These are phyloP conservation scores for Pichia eremophila DNA, from an alignment of 805 yeast genomes.

Conservation along the genomic window DNA sequence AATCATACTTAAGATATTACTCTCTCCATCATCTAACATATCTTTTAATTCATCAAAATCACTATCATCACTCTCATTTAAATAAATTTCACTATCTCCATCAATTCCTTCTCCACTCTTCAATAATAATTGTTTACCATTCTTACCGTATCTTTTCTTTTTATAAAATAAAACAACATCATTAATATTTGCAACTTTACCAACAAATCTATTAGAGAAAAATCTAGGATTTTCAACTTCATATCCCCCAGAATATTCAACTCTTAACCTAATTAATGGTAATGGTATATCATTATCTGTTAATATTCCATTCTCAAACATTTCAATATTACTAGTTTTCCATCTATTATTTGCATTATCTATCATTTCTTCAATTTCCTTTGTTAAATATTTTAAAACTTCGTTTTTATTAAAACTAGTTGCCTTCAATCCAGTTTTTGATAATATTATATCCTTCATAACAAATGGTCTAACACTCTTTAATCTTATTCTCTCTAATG, in stretches of 20 bases:
- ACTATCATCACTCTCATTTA: constrained; percentile 12
- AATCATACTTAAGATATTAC: constrained; percentile 41
- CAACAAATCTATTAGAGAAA: constrained; percentile 84
- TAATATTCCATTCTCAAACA: constrained; percentile 19
- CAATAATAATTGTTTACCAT: not conserved
- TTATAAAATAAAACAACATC: constrained; percentile 65
- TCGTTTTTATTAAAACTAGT: constrained; percentile 51
- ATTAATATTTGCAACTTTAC: constrained; percentile 82
- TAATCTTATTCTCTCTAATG: constrained; percentile 52
- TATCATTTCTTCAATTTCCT: constrained; percentile 61
- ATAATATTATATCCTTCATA: constrained; percentile 55
- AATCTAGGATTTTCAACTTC: constrained; percentile 88
- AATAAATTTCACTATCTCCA: constrained; percentile 13
- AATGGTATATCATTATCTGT: constrained; percentile 44
- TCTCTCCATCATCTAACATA: constrained; percentile 8
- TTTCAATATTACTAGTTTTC: constrained; percentile 23
- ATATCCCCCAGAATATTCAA: constrained; percentile 83
- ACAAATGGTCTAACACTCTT: constrained; percentile 75
- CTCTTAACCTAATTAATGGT: constrained; percentile 74
- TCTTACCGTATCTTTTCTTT: constrained; percentile 26
- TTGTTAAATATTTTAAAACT: constrained; percentile 49
- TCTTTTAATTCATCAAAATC: constrained; percentile 9
- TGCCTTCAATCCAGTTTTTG: constrained; percentile 46
- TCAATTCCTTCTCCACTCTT: constrained; percentile 16
- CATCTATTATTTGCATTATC: constrained; percentile 45